A percentile compares a stretch with the other conserved stretches of the same genome.
These are phyloP conservation scores for Pseudogymnoascus sp. DNA, from an alignment of 2,329 filamentous ascomycete species.

Conservation along the genomic window DNA sequence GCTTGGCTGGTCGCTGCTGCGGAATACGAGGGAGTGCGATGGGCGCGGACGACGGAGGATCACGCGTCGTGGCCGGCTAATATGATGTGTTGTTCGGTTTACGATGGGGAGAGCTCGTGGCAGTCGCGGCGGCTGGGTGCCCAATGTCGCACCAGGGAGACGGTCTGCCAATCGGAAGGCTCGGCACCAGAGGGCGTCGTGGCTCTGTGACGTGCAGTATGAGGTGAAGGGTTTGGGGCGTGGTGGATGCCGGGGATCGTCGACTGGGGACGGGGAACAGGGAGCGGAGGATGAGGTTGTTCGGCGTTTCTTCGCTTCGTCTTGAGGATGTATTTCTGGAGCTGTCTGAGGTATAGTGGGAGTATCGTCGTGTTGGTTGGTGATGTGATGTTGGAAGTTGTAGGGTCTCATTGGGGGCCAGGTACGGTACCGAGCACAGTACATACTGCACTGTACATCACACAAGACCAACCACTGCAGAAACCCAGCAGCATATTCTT, in stretches of 20 bases:
- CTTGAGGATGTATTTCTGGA: background rate
- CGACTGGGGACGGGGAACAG: background rate
- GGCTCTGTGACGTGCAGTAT: background rate
- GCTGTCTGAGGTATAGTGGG: background rate
- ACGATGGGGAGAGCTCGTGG: background rate
- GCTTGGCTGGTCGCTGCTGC: background rate
- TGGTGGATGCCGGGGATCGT: background rate
- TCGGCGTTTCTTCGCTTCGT: background rate
- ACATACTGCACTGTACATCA: background rate
- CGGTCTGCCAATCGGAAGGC: slow-evolving; percentile 4
- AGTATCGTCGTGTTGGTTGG: background rate
- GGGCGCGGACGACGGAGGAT: background rate
- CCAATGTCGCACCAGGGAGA: background rate
- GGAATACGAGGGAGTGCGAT: background rate
- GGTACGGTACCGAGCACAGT: background rate
- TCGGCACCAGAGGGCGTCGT: background rate
- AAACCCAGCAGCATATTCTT: background rate
- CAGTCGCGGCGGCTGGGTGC: background rate
- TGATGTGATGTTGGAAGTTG: background rate
- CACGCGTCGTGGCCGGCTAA: background rate
- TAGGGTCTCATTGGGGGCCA: background rate
- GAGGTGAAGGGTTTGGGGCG: background rate
- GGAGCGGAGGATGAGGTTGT: slow-evolving; percentile 2
- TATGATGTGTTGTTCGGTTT: background rate
- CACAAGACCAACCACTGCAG: background rate